Conservation (phyloP, 306 rosid species). For the Corylus americana region DNA sequence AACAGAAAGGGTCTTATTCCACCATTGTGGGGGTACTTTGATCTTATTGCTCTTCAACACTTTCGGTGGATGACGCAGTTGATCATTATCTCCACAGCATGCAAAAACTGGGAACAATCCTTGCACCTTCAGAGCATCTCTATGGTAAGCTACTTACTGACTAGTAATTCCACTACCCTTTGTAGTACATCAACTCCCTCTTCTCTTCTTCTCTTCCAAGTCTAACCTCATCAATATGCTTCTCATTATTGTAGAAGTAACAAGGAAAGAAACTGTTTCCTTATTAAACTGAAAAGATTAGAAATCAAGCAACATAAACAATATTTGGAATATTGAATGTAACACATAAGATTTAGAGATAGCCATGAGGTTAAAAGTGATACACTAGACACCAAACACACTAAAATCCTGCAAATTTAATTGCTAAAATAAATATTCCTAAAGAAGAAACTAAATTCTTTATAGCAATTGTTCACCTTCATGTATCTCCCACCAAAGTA, state of each 20-base stretch:
- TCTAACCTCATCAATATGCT: neutral
- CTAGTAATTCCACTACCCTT: neutral
- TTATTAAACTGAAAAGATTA: neutral
- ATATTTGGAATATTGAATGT: neutral
- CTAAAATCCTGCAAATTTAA: neutral
- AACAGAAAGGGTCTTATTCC: neutral
- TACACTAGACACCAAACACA: neutral
- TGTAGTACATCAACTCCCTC: neutral
- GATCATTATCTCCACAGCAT: neutral
- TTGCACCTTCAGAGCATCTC: neutral
- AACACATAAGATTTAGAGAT: neutral
- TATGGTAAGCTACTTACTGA: neutral
- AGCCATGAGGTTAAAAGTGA: neutral
- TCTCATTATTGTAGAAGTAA: too few relatives aligned
- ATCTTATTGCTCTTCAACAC: neutral
- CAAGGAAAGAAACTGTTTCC: conserved; percentile 3
- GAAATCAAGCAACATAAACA: neutral
- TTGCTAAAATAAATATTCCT: neutral
- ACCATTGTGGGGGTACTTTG: neutral
- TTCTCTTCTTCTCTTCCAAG: neutral
- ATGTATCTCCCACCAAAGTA: conserved; percentile 89
- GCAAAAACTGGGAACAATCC: neutral
- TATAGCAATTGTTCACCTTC: conserved; percentile 45
- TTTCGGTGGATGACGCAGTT: neutral
- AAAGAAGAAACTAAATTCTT: neutral